Evolutionary conservation across 2,329 filamentous ascomycete genomes (phyloP), one percentile per base, ranked within the genome.

Genomic region (Chaetomiaceae sp.): DNA sequence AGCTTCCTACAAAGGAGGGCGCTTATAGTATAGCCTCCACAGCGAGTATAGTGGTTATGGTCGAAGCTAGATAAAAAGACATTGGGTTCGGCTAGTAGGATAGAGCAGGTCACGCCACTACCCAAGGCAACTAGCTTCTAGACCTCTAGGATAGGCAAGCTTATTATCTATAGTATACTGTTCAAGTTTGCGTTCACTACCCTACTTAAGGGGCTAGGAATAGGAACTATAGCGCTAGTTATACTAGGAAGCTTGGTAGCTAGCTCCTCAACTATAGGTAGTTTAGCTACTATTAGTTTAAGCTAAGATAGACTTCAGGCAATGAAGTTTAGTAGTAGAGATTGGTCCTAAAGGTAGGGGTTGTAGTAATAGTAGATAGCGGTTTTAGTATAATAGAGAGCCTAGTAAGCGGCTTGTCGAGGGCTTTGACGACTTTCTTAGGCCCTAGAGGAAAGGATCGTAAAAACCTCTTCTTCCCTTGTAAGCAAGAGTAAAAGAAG

Each of bases 1-100:
- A 99, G 69, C 58, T 84, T 90, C 16, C 93, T 93, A 50, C 93
- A 81, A 13, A 99, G 75, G 64, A 99, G 85, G 1, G 91, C 87
- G 6, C 89, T 92, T 48, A 65, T 72, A 59, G 78, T 86, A 44
- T 82, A 77, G 2, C 78, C 76, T 10, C 82, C 78, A 39, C 71
- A 70, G 6, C 70, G 67, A 7, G 69, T 65, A 59, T 78, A 75
- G 42, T 85, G 81, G 51, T 83, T 78, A 58, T 88, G 85, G 51
- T 90, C 86, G 61, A 92, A 90, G 0, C 88, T 89, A 23, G 85
- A 83, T 30, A 93, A 72, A 62, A 89, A 93, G 20, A 93, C 73
- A 51, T 86, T 85, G n/a, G 87, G 87, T 65, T 93, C 89, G 25
- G 86, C 86, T 35, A 93, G 72, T 21, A 85, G 71, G 41, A 93